Percentiles rank a stretch among this genome's conserved stretches.
Evolutionary conservation across 768 basidiomycete genomes (phyloP).

Genomic region (Strobilomyces confusus): DNA sequence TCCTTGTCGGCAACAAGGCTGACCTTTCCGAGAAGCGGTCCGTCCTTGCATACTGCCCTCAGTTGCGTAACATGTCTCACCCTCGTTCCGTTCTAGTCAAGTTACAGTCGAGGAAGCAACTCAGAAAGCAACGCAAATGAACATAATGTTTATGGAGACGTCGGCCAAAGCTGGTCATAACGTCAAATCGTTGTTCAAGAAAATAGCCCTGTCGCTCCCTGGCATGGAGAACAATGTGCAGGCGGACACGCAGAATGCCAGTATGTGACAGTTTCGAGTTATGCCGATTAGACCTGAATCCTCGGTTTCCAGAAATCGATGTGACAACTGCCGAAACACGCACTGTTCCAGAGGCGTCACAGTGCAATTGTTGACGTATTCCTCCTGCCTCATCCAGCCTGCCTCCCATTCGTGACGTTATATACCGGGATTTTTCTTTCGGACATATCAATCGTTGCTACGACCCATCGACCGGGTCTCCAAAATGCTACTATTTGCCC

Average conservation of each 20-base stretch:
- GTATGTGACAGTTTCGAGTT: slow-evolving; percentile 27
- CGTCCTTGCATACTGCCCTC: slow-evolving; percentile 22
- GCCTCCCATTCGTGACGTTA: slow-evolving; percentile 14
- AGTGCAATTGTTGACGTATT: slow-evolving; percentile 67
- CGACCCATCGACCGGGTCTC: slow-evolving; percentile 6
- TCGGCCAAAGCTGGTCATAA: slow-evolving; percentile 99
- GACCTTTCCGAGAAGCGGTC: slow-evolving; percentile 98
- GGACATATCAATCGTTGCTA: slow-evolving; percentile 18
- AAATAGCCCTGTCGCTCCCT: slow-evolving; percentile 96
- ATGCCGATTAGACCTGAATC: slow-evolving; percentile 4
- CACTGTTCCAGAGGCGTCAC: slow-evolving; percentile 81
- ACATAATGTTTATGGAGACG: slow-evolving; percentile 99
- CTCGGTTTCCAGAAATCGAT: slow-evolving; percentile 69
- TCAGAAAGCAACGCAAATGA: slow-evolving; percentile 81
- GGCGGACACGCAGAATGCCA: slow-evolving; percentile 49
- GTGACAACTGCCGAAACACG: slow-evolving; percentile 68
- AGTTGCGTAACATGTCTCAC: slow-evolving; percentile 2
- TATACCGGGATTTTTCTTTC: slow-evolving; percentile 29
- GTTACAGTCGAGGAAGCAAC: slow-evolving; percentile 99
- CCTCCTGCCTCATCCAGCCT: background rate
- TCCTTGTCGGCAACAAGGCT: slow-evolving; percentile 98
- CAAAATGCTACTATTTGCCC: slow-evolving; percentile 7
- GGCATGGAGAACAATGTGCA: slow-evolving; percentile 88
- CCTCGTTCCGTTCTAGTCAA: slow-evolving; percentile 57
- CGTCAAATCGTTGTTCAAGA: slow-evolving; percentile 98